phyloP scores from a whole-genome alignment of 2,329 filamentous ascomycete genomes.

The Ceratocystis lukuohia region DNA sequence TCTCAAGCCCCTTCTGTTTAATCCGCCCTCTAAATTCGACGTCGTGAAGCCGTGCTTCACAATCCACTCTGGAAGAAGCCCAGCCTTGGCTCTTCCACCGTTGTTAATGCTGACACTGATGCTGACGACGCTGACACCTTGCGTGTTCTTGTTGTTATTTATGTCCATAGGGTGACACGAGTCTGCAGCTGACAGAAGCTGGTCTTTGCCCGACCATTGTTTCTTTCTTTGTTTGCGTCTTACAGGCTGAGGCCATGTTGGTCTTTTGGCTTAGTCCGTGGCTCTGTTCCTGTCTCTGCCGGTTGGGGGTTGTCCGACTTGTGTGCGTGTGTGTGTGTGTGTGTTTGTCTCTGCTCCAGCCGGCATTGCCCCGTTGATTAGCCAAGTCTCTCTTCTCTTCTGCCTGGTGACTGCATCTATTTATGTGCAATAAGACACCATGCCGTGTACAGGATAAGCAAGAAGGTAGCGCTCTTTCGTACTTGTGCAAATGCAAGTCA shows the following conservation, averaged over 20 bases:
- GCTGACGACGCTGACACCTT: background rate
- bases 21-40: background rate
- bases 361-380: too few species aligned
- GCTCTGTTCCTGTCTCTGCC: too few species aligned
- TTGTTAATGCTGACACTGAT: background rate
- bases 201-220: background rate
- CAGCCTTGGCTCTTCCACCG: background rate
- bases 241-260: background rate
- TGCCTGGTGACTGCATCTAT: too few species aligned
- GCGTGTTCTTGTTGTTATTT: background rate
- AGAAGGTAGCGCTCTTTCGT: too few species aligned
- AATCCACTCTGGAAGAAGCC: background rate
- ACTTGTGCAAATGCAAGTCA: too few species aligned
- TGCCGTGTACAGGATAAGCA: too few species aligned
- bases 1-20: background rate
- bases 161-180: background rate
- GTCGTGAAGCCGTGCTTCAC: conserved; percentile 1
- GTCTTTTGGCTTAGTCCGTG: background rate
- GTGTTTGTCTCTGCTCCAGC: too few species aligned
- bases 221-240: conserved; percentile 4
- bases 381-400: too few species aligned
- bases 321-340: too few species aligned
- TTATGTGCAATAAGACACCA: too few species aligned
- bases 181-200: background rate
- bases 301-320: too few species aligned